These are phyloP conservation scores for Stephanocyclus meneghinianus DNA, from an alignment of 352 stramenopile species.

Conservation along the genomic window DNA sequence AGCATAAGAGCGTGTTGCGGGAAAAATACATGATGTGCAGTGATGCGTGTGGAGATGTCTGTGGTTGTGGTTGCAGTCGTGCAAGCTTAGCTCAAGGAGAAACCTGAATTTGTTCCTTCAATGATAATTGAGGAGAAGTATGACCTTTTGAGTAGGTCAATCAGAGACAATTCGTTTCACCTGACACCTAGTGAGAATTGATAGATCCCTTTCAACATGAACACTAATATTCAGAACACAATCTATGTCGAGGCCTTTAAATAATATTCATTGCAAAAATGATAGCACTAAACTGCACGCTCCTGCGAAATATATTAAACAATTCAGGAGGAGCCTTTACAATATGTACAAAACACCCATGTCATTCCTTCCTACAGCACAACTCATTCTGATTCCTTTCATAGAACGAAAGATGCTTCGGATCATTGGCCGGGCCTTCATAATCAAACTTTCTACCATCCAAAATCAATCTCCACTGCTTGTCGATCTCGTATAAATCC, in stretches of 20 bases:
- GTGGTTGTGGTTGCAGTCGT: too few relatives aligned
- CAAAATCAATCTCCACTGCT: conserved; percentile 62
- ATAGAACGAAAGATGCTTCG: conserved; percentile 63
- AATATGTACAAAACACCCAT: neutral
- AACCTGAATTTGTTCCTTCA: too few relatives aligned
- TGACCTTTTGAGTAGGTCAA: too few relatives aligned
- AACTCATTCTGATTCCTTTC: conserved; percentile 49
- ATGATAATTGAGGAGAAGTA: too few relatives aligned
- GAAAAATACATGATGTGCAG: neutral
- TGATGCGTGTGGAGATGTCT: too few relatives aligned
- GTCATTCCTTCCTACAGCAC: conserved; percentile 9
- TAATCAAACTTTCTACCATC: conserved; percentile 48
- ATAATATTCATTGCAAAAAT: too few relatives aligned
- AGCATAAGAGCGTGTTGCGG: neutral
- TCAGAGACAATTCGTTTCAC: neutral
- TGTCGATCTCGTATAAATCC: conserved; percentile 72
- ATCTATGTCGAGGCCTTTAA: too few relatives aligned
- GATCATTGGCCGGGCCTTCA: conserved; percentile 56
- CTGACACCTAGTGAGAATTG: too few relatives aligned
- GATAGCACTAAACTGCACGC: too few relatives aligned
- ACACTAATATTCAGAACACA: too few relatives aligned
- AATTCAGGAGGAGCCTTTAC: neutral
- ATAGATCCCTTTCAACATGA: too few relatives aligned
- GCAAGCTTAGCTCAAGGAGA: too few relatives aligned
- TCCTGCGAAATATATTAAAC: neutral